Percentiles rank a stretch among this genome's conserved stretches.
Evolutionary conservation across 192 early-diverging fungal species (phyloP).

Genomic region (Backusella macrospora): DNA sequence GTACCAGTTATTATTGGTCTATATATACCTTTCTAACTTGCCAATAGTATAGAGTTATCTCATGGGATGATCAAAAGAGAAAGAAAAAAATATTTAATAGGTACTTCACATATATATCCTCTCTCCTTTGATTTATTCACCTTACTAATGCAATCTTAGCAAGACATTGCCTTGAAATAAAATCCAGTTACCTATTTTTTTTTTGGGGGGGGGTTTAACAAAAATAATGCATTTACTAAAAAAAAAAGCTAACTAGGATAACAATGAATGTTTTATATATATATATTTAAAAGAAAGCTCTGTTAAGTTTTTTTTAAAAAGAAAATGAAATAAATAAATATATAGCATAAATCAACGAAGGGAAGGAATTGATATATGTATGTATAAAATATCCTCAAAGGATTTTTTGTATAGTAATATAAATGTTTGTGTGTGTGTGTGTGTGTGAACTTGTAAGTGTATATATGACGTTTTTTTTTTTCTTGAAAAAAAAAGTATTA

Average conservation of each 20-base stretch:
- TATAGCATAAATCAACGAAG: constrained; percentile 15
- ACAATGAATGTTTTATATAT: background rate
- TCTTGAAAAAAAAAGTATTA: background rate
- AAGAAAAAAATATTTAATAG: background rate
- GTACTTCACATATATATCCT: background rate
- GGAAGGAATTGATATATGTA: background rate
- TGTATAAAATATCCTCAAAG: background rate
- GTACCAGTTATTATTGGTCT: background rate
- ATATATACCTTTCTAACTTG: background rate
- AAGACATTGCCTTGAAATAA: no score
- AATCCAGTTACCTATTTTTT: background rate
- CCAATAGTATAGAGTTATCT: background rate
- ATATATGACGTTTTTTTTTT: constrained; percentile 9
- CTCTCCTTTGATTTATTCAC: background rate
- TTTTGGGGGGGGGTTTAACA: background rate
- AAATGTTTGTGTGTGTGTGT: background rate
- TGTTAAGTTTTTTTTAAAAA: constrained; percentile 5
- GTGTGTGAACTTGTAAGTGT: background rate
- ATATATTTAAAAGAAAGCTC: background rate
- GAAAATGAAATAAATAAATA: constrained; percentile 2
- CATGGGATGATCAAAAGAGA: background rate
- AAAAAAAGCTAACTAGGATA: background rate
- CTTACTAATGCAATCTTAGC: background rate
- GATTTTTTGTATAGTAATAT: constrained; percentile 6
- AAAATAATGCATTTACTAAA: background rate